Conservation (phyloP, 208 protist genomes). For the Trypanosoma avium region DNA sequence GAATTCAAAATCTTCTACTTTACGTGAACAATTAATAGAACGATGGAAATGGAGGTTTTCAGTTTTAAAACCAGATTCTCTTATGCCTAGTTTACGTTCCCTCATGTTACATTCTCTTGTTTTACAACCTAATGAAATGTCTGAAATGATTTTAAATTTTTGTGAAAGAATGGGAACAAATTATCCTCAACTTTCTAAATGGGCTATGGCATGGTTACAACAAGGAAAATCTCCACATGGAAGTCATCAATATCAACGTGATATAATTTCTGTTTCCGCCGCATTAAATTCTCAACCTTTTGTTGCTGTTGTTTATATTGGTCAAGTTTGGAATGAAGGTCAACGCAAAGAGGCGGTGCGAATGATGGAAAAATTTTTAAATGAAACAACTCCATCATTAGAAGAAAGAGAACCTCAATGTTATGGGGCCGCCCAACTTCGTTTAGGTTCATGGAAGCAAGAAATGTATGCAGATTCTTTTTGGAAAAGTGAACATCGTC, state of each 20-base stretch:
- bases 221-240: conserved; percentile 37
- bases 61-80: conserved; percentile 87
- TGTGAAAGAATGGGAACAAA: conserved; percentile 69
- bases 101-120: conserved; percentile 96
- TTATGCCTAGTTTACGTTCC: conserved; percentile 94
- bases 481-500: conserved; percentile 71
- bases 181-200: conserved; percentile 84
- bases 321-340: conserved; percentile 80
- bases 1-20: conserved; percentile 51
- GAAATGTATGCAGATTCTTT: conserved; percentile 82
- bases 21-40: conserved; percentile 62
- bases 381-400: conserved; percentile 49
- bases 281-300: conserved; percentile 25
- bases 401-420: conserved; percentile 54
- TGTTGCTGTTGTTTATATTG: conserved; percentile 77
- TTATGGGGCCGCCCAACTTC: conserved; percentile 80
- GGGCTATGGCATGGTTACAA: conserved; percentile 85
- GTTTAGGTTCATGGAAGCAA: conserved; percentile 86
- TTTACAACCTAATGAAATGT: conserved; percentile 90
- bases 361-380: conserved; percentile 77
- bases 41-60: conserved; percentile 83
- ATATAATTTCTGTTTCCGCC: conserved; percentile 8
- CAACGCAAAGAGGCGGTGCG: conserved; percentile 70
- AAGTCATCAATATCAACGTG: conserved; percentile 29
- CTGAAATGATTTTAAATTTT: conserved; percentile 97